Conservation (phyloP, 139 green algal species). For the Chlorella vulgaris region DNA sequence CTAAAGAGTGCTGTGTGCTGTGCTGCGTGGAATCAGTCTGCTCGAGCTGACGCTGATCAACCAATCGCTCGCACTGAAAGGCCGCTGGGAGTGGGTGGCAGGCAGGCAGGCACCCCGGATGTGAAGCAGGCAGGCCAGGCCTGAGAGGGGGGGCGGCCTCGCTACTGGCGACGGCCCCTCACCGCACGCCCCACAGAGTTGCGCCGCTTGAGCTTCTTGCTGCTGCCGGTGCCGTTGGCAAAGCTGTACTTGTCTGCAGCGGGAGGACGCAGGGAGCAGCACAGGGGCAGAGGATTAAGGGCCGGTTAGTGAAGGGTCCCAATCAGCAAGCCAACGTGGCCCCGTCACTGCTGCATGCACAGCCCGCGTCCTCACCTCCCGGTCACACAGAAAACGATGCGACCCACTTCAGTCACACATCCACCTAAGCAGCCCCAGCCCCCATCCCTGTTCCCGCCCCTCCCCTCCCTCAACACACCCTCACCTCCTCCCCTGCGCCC, state of each 20-base stretch:
- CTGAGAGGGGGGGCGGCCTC: not conserved
- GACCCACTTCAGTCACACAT: not conserved
- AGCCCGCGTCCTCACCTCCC: no score
- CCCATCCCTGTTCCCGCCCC: not conserved
- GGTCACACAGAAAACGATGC: not conserved
- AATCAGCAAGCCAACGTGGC: no score
- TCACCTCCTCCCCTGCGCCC: not conserved
- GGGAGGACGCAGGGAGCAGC: not conserved
- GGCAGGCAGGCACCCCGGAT: not conserved
- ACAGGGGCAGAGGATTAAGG: not conserved
- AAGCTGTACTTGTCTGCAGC: conserved; percentile 43
- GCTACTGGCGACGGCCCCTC: conserved; percentile 1
- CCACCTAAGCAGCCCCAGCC: not conserved
- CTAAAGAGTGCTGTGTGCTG: no score
- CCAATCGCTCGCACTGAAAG: no score
- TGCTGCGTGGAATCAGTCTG: no score
- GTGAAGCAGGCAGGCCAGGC: not conserved
- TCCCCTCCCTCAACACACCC: not conserved
- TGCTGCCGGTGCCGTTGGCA: conserved; percentile 29
- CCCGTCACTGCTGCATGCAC: no score
- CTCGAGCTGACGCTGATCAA: no score
- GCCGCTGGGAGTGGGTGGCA: not conserved
- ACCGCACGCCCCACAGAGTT: conserved; percentile 30
- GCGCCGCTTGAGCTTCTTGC: conserved; percentile 35
- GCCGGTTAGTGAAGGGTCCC: no score